Percentiles rank a stretch among this genome's conserved stretches.
phyloP scores from a whole-genome alignment of 495 filamentous ascomycete species.

The Penicillium egyptiacum region DNA sequence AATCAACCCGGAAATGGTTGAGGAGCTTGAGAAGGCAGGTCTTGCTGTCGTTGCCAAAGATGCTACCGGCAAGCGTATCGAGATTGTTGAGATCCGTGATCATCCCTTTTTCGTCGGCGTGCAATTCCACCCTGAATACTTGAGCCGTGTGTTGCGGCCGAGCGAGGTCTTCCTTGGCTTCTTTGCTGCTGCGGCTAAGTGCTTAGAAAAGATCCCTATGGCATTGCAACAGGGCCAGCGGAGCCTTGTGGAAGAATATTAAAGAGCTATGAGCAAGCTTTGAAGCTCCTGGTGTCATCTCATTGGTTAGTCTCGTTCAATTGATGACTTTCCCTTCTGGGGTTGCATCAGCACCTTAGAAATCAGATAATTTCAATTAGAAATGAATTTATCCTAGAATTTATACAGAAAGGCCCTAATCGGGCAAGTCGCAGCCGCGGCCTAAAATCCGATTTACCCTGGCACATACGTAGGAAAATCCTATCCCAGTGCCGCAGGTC shows the following conservation, averaged over 20 bases:
- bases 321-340: no score
- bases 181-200: slow-evolving; percentile 68
- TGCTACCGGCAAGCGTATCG: slow-evolving; percentile 75
- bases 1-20: not conserved
- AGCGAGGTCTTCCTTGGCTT: slow-evolving; percentile 78
- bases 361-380: no score
- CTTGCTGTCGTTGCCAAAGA: slow-evolving; percentile 56
- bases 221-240: not conserved
- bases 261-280: not conserved
- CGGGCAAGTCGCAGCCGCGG: no score
- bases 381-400: no score
- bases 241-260: not conserved
- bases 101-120: slow-evolving; percentile 87
- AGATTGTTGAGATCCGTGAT: slow-evolving; percentile 78
- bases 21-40: not conserved
- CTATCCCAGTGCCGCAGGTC: no score
- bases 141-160: slow-evolving; percentile 65
- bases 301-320: no score
- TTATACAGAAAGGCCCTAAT: no score
- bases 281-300: not conserved
- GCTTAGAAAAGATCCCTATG: slow-evolving; percentile 45
- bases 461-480: no score
- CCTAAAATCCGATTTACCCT: no score
- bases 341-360: no score
- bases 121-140: slow-evolving; percentile 81